Percentiles rank a stretch among this genome's conserved stretches.
These are phyloP conservation scores for Cryptococcus jaspeensis DNA, from an alignment of 1,284 basidiomycete species.

Conservation along the genomic window DNA sequence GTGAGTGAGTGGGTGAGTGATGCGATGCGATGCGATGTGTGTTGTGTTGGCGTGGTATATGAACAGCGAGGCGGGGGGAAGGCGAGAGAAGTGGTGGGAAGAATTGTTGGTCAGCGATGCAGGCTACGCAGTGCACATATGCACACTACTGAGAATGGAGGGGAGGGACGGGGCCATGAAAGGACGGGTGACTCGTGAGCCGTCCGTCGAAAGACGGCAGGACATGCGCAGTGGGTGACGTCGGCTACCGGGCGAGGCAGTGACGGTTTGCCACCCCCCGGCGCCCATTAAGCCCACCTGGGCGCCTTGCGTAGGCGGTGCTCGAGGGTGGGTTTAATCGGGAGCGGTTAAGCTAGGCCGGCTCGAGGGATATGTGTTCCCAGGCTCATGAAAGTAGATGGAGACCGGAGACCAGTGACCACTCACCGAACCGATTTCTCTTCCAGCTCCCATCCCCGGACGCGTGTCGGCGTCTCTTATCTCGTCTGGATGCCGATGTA, in stretches of 20 bases:
- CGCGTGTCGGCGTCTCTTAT: constrained; percentile 1
- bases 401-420: no score
- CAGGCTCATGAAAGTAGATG: not conserved
- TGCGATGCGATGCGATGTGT: not conserved
- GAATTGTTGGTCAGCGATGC: not conserved
- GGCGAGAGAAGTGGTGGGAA: not conserved
- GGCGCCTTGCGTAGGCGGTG: no score
- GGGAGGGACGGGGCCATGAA: not conserved
- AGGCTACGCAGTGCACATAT: no score
- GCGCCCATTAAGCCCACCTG: no score
- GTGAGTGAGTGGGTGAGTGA: no score
- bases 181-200: not conserved
- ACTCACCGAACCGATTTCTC: constrained; percentile 40
- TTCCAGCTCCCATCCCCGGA: constrained; percentile 26
- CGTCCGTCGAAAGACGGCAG: not conserved
- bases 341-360: not conserved
- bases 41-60: constrained; percentile 4
- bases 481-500: not conserved
- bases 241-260: not conserved
- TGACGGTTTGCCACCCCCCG: no score
- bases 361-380: not conserved
- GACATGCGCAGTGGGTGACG: no score
- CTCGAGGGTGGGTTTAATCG: no score
- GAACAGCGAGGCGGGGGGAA: not conserved
- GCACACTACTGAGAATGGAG: not conserved